These are phyloP conservation scores for Mortierella sp. DNA, from an alignment of 371 early-diverging fungal species.

Conservation along the genomic window DNA sequence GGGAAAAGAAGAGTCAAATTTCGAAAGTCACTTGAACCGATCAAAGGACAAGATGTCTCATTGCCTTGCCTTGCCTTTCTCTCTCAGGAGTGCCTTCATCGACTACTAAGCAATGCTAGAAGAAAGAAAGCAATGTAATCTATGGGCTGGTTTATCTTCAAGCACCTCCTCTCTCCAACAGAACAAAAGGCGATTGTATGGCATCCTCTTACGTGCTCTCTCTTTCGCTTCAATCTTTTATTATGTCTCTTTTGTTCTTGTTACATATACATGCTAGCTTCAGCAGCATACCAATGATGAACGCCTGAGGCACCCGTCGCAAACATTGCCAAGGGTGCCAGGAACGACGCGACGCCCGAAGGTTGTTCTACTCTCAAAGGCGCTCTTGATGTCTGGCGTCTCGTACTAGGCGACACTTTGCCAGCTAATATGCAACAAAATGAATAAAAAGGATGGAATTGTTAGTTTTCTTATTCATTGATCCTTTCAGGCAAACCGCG, in stretches of 20 bases:
- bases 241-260: neutral
- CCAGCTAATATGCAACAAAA: constrained; percentile 6
- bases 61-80: too few relatives aligned
- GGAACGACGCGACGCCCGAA: constrained; percentile 20
- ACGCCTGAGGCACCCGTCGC: constrained; percentile 20
- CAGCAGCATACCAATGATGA: constrained; percentile 37
- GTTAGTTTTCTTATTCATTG: too few relatives aligned
- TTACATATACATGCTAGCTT: constrained; percentile 29
- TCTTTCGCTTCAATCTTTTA: neutral
- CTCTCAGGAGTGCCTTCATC: too few relatives aligned
- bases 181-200: too few relatives aligned
- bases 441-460: neutral
- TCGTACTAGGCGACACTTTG: neutral
- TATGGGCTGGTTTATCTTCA: too few relatives aligned
- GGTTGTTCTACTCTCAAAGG: neutral
- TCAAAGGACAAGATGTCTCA: too few relatives aligned
- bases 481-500: neutral
- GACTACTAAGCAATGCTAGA: neutral
- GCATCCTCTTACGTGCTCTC: too few relatives aligned
- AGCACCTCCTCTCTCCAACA: too few relatives aligned
- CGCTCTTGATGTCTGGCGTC: neutral
- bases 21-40: too few relatives aligned
- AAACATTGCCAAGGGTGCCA: constrained; percentile 35
- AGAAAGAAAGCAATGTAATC: neutral
- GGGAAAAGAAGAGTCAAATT: too few relatives aligned